Evolutionary conservation across 106 monocot species (phyloP), one percentile per base, ranked within the genome.

Genomic region (Acorus calamus): DNA sequence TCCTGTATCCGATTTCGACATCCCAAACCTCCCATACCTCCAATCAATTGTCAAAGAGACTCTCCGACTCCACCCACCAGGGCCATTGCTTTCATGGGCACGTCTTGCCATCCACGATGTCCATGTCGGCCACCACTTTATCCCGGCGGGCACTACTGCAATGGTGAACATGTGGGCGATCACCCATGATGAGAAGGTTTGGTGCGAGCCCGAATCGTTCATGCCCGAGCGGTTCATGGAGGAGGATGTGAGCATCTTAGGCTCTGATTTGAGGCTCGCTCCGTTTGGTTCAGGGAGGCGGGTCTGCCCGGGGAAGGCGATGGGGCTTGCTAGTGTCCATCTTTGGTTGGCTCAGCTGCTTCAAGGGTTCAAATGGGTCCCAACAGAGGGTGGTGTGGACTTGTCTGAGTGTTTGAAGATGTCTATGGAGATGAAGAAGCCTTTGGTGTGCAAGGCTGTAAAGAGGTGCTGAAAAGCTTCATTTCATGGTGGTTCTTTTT

Each of bases 371-470:
- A 59, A 60, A 3, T 89, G 81, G 84, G 47, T 76, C n/a, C 76
- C 81, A 0, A 47, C 55, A 2, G 68, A 55, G 0, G 48, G 7
- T 2, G 73, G 74, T 7, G 81, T 89, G 3, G 84, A 82, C 53
- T 55, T 89, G 14, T 66, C 66, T 6, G 89, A 85, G 62, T 72
- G 77, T 59, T 66, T 89, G 55, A 82, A 85, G 63, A 84, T 89
- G 84, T 89, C 89, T 2, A 75, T 89, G 6, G 84, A 89, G 88
- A 79, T 89, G 84, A 69, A 81, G 74, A 84, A 49, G n/a, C 79
- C 79, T 55, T 49, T 89, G 54, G 66, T 74, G 4, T 89, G 88
- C 60, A 74, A 68, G 63, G 81, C 70, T 43, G 44, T 81, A 2
- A 76, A 76, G 8, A 73, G 88, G 64, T 47, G 8, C 53, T 69